phyloP scores from a whole-genome alignment of 2,329 filamentous ascomycete genomes.

The Didymosphaeria variabile region DNA sequence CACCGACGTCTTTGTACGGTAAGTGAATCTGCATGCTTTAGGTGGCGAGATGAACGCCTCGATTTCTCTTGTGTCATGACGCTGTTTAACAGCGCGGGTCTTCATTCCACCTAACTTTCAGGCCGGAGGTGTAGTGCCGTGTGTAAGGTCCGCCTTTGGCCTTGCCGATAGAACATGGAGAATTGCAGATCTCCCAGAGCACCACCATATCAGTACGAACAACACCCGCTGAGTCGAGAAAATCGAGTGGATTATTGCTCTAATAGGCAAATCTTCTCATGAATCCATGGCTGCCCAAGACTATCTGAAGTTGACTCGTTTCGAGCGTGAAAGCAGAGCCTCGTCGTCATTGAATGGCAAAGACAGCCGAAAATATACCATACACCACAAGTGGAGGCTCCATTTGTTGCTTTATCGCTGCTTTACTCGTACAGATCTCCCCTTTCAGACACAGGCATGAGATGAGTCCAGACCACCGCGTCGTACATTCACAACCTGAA shows the following conservation, averaged over 20 bases:
- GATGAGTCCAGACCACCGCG: background rate
- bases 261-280: background rate
- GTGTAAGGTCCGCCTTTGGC: too few relatives aligned
- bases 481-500: too few relatives aligned
- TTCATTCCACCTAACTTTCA: too few relatives aligned
- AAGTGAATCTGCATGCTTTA: too few relatives aligned
- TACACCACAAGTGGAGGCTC: background rate
- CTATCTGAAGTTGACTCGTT: background rate
- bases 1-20: too few relatives aligned
- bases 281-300: background rate
- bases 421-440: background rate
- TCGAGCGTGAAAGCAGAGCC: background rate
- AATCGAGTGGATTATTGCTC: background rate
- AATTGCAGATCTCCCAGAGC: too few relatives aligned
- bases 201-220: too few relatives aligned
- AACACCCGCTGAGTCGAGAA: background rate
- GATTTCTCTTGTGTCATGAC: too few relatives aligned
- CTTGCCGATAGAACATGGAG: too few relatives aligned
- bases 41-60: too few relatives aligned
- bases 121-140: too few relatives aligned
- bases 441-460: background rate
- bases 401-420: background rate
- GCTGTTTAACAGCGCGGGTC: too few relatives aligned
- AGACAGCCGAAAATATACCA: background rate
- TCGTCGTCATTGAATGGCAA: background rate